A percentile compares a stretch with the other conserved stretches of the same genome.
phyloP scores from a whole-genome alignment of 2,329 filamentous ascomycete genomes.

The Colletotrichum sp. region DNA sequence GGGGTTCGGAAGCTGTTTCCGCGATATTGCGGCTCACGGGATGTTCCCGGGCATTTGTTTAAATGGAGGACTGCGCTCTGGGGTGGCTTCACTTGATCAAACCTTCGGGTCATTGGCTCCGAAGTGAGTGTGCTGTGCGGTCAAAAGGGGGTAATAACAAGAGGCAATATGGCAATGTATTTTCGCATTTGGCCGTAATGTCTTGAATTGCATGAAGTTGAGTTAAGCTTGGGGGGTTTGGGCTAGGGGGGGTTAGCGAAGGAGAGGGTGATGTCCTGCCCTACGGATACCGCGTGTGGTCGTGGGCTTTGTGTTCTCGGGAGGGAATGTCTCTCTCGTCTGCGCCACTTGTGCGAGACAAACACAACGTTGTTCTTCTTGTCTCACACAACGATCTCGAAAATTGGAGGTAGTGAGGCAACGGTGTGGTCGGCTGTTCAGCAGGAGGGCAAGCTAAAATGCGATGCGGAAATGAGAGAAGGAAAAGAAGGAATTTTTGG shows the following conservation, averaged over 20 bases:
- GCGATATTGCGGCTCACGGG: constrained; percentile 5
- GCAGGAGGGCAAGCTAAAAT: not conserved
- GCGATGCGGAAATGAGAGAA: constrained; percentile 4
- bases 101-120: not conserved
- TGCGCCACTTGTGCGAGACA: not conserved
- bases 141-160: not conserved
- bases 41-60: not conserved
- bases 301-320: not conserved
- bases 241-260: not conserved
- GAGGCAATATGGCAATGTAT: not conserved
- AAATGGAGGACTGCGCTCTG: not conserved
- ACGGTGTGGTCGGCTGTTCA: not conserved
- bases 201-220: constrained; percentile 14
- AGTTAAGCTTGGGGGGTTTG: constrained; percentile 11
- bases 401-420: not conserved
- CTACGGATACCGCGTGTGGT: not conserved
- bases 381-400: not conserved
- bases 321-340: not conserved
- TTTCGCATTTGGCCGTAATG: not conserved
- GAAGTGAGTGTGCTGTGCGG: not conserved
- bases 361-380: not conserved
- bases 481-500: not conserved
- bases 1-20: constrained; percentile 9
- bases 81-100: not conserved
- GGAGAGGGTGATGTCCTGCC: not conserved